phyloP scores from a whole-genome alignment of 805 yeast species.

The Candida takata region DNA sequence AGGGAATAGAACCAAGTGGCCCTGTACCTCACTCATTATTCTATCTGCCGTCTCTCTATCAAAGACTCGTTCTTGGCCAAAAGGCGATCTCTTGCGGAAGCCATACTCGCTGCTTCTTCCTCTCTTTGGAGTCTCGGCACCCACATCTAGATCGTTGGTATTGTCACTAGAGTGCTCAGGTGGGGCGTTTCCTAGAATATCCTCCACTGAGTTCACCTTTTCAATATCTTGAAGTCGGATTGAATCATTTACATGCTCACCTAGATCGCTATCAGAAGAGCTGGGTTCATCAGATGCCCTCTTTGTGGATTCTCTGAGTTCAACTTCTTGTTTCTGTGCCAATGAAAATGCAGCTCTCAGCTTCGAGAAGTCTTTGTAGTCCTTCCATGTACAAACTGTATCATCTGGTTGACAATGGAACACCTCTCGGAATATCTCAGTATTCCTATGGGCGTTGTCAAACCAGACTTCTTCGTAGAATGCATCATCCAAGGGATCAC shows the following conservation, averaged over 20 bases:
- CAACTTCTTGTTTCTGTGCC: constrained; percentile 26
- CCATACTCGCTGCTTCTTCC: constrained; percentile 33
- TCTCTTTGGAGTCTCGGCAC: constrained; percentile 17
- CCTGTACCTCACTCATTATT: constrained; percentile 65
- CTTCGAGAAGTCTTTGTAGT: constrained; percentile 66
- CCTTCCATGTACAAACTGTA: constrained; percentile 82
- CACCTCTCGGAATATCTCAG: constrained; percentile 71
- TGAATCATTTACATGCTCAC: constrained; percentile 3
- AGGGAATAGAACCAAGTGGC: constrained; percentile 89
- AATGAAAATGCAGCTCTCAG: constrained; percentile 48
- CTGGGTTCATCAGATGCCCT: background rate
- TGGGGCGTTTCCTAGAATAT: constrained; percentile 8
- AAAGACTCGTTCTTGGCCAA: constrained; percentile 42
- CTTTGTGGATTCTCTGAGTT: constrained; percentile 6
- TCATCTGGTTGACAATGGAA: constrained; percentile 96
- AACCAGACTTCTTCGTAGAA: constrained; percentile 86
- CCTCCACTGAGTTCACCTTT: constrained; percentile 5
- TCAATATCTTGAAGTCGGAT: constrained; percentile 10
- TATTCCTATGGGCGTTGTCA: constrained; percentile 76
- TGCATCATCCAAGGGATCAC: constrained; percentile 76
- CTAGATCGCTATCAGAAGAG: background rate
- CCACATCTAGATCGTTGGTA: no score
- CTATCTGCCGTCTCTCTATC: constrained; percentile 75
- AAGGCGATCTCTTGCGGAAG: constrained; percentile 23
- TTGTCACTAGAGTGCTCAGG: background rate